Evolutionary conservation across 257 asterid genomes (phyloP).

Genomic region (Marsdenia floribunda): DNA sequence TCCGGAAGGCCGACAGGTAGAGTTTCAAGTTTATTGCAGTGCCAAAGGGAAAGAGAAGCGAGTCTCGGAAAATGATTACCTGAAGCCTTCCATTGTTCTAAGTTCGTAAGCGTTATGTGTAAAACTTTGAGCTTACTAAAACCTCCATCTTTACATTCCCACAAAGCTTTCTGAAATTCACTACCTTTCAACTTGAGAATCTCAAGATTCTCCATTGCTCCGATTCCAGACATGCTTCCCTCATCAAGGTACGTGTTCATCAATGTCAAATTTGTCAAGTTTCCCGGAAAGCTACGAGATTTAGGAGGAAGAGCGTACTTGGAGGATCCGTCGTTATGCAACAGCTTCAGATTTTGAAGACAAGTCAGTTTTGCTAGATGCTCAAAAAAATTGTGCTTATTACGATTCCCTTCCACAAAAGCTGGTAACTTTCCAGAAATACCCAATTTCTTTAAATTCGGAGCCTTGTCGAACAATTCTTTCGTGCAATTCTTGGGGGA

Average conservation of each 20-base stretch:
- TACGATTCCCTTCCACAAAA: slow-evolving; percentile 26
- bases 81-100: too few species aligned
- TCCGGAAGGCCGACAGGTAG: too few species aligned
- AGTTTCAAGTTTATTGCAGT: too few species aligned
- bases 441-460: slow-evolving; percentile 41
- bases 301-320: slow-evolving; percentile 7
- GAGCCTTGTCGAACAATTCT: slow-evolving; percentile 40
- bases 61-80: too few species aligned
- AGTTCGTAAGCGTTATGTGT: too few species aligned
- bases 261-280: slow-evolving; percentile 16
- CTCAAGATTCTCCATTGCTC: slow-evolving; percentile 20
- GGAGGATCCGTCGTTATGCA: slow-evolving; percentile 26
- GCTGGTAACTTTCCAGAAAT: slow-evolving; percentile 37
- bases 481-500: slow-evolving; percentile 56
- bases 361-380: slow-evolving; percentile 33
- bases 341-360: slow-evolving; percentile 41
- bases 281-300: slow-evolving; percentile 16
- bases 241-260: slow-evolving; percentile 17
- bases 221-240: slow-evolving; percentile 16
- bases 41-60: too few species aligned
- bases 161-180: too few species aligned
- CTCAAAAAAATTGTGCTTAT: slow-evolving; percentile 29
- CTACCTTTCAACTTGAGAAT: slow-evolving; percentile 11
- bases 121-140: too few species aligned
- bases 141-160: too few species aligned